These are phyloP conservation scores for Bacidia gigantensis DNA, from an alignment of 495 filamentous ascomycete species.

Conservation along the genomic window DNA sequence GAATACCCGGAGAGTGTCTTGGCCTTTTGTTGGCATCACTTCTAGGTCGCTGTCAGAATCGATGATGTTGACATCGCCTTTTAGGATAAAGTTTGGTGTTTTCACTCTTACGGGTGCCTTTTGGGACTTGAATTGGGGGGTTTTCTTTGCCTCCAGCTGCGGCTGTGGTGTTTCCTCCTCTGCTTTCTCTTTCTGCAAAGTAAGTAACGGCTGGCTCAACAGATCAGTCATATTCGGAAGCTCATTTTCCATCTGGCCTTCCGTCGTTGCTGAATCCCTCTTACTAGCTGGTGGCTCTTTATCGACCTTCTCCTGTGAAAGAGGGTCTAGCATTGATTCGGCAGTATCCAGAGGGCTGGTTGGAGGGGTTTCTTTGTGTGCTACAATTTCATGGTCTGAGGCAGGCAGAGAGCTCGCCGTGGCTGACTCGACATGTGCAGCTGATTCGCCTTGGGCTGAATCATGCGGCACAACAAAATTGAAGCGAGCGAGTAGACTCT, in stretches of 20 bases:
- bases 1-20: conserved; percentile 44
- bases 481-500: conserved; percentile 72
- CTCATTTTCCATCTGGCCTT: conserved; percentile 8
- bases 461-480: conserved; percentile 44
- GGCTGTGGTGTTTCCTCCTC: conserved; percentile 21
- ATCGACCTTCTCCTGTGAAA: background rate
- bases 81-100: conserved; percentile 11
- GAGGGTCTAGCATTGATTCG: conserved; percentile 14
- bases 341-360: conserved; percentile 32
- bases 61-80: conserved; percentile 5
- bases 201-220: conserved; percentile 13
- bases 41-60: conserved; percentile 60
- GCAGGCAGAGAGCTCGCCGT: conserved; percentile 31
- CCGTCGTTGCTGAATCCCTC: background rate
- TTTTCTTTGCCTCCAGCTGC: background rate
- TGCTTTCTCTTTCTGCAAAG: conserved; percentile 42
- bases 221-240: conserved; percentile 18
- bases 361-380: conserved; percentile 34
- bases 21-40: conserved; percentile 36
- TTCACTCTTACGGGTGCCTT: conserved; percentile 8
- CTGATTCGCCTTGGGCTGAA: conserved; percentile 14
- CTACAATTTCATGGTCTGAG: conserved; percentile 34
- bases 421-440: conserved; percentile 26
- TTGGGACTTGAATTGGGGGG: background rate
- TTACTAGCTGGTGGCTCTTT: background rate